phyloP scores from a whole-genome alignment of 805 yeast genomes.

The Sugiyamaella valdiviana region DNA sequence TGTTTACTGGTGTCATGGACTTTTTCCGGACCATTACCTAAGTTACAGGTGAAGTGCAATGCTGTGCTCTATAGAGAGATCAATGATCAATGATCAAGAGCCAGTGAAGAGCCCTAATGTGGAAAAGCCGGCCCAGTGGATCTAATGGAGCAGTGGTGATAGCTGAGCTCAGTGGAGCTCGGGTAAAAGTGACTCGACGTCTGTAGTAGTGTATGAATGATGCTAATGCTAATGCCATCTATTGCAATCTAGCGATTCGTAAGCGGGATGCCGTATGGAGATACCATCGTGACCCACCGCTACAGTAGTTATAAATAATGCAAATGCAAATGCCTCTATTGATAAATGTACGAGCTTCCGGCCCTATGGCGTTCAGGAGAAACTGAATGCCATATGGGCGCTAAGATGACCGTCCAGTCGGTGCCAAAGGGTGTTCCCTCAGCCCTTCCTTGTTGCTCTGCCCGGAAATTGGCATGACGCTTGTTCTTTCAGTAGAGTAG shows the following conservation, averaged over 20 bases:
- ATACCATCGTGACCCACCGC: too few species aligned
- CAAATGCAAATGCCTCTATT: neutral
- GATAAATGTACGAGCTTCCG: conserved; percentile 56
- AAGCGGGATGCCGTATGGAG: too few species aligned
- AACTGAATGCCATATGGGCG: conserved; percentile 43
- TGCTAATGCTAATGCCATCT: neutral
- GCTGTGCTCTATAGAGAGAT: neutral
- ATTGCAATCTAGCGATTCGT: too few species aligned
- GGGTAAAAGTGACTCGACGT: neutral
- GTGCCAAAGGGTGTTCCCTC: conserved; percentile 31
- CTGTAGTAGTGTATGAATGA: neutral
- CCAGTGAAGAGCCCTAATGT: too few species aligned
- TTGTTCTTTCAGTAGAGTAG: conserved; percentile 36
- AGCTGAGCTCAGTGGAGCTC: too few species aligned
- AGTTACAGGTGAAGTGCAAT: too few species aligned
- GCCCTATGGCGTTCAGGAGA: conserved; percentile 44
- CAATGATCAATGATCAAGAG: too few species aligned
- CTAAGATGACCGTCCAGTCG: conserved; percentile 46
- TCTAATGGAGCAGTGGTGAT: too few species aligned
- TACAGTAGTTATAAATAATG: too few species aligned
- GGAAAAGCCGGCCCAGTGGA: too few species aligned
- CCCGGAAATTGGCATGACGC: conserved; percentile 49
- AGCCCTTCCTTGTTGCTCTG: conserved; percentile 9
- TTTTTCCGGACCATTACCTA: conserved; percentile 48
- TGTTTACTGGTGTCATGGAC: conserved; percentile 92